Evolutionary conservation across 768 basidiomycete species (phyloP).

Genomic region (Mrakia gelida): DNA sequence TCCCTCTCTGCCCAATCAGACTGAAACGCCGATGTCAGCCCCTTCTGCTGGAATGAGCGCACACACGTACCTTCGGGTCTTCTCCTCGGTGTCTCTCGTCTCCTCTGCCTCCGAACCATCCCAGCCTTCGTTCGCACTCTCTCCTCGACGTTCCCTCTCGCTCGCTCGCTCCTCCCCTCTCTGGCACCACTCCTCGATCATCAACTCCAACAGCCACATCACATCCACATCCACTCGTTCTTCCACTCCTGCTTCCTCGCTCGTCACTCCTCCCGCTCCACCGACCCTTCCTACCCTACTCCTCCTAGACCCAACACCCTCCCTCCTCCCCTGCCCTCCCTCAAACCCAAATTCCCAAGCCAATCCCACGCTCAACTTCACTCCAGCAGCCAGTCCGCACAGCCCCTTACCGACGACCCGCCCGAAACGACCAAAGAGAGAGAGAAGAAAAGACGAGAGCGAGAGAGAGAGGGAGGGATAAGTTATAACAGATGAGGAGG

Average conservation of each 20-base stretch:
- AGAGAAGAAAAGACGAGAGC: not conserved
- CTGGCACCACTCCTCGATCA: not conserved
- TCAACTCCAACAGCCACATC: not conserved
- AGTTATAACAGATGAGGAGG: not conserved
- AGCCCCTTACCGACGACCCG: not conserved
- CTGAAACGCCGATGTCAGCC: too few species aligned
- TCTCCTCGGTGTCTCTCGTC: too few species aligned
- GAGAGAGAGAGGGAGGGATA: not conserved
- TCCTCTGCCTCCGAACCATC: too few species aligned
- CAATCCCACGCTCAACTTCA: not conserved
- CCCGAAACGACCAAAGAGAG: not conserved
- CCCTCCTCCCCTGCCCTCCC: not conserved
- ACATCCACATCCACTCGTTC: not conserved
- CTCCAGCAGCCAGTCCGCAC: not conserved
- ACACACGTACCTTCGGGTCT: too few species aligned
- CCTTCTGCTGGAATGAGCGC: too few species aligned
- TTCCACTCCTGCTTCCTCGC: not conserved
- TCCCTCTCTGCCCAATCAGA: too few species aligned
- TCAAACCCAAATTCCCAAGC: not conserved
- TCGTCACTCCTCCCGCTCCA: not conserved
- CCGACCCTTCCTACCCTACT: not conserved
- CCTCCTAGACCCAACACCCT: not conserved
- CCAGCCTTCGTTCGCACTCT: too few species aligned
- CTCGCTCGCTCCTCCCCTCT: too few species aligned
- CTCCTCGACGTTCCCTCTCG: too few species aligned